Percentiles rank a stretch among this genome's conserved stretches.
Evolutionary conservation across 495 filamentous ascomycete species (phyloP).

Genomic region (Penicillium manginii): DNA sequence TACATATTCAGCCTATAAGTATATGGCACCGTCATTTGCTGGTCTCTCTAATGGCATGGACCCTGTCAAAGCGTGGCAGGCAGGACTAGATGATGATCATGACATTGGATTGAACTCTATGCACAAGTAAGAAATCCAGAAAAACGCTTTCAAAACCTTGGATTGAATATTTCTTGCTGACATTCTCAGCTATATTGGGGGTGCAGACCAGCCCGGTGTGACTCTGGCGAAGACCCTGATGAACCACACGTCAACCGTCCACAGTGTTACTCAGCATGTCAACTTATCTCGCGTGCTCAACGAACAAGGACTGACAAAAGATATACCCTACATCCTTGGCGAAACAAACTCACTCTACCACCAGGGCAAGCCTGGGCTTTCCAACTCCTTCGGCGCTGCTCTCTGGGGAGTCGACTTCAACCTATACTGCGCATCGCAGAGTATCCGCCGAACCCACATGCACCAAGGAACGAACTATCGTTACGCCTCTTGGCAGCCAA

Average conservation of each 20-base stretch:
- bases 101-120: slow-evolving; percentile 61
- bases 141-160: background rate
- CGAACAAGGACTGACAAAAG: slow-evolving; percentile 38
- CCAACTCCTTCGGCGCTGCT: slow-evolving; percentile 71
- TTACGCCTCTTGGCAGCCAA: slow-evolving; percentile 62
- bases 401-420: slow-evolving; percentile 73
- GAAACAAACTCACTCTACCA: slow-evolving; percentile 69
- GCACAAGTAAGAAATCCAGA: slow-evolving; percentile 57
- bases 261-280: slow-evolving; percentile 51
- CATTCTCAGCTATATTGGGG: slow-evolving; percentile 62
- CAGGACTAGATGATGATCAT: slow-evolving; percentile 52
- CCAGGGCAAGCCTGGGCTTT: slow-evolving; percentile 64
- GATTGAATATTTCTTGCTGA: background rate
- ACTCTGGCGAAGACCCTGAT: slow-evolving; percentile 67
- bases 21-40: slow-evolving; percentile 64
- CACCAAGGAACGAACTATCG: slow-evolving; percentile 69
- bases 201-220: slow-evolving; percentile 62
- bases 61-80: slow-evolving; percentile 52
- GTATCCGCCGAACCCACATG: slow-evolving; percentile 65
- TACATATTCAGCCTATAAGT: slow-evolving; percentile 47
- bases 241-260: slow-evolving; percentile 63
- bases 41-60: slow-evolving; percentile 58
- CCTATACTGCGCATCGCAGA: slow-evolving; percentile 58
- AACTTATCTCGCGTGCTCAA: slow-evolving; percentile 46
- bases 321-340: slow-evolving; percentile 63